Conservation (phyloP, 2,329 filamentous ascomycete genomes). For the Trichoderma atrobrunneum region DNA sequence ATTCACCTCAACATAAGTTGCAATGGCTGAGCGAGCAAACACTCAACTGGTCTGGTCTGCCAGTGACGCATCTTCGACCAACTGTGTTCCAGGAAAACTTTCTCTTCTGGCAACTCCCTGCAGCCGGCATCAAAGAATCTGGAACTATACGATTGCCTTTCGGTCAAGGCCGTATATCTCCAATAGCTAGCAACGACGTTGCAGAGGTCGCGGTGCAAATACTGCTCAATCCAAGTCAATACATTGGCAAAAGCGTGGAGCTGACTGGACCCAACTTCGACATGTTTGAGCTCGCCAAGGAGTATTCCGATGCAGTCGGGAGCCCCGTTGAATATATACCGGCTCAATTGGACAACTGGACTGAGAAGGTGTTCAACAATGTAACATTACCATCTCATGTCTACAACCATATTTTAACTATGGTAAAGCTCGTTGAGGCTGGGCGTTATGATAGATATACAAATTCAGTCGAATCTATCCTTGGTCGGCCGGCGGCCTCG, state of each 20-base stretch:
- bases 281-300: neutral
- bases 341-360: neutral
- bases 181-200: neutral
- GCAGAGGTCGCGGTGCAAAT: neutral
- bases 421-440: neutral
- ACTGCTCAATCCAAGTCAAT: neutral
- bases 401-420: neutral
- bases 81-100: neutral
- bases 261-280: neutral
- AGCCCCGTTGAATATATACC: neutral
- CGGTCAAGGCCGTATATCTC: neutral
- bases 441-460: neutral
- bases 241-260: neutral
- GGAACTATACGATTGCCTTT: neutral
- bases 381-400: neutral
- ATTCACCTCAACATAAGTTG: neutral
- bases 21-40: neutral
- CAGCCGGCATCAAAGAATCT: neutral
- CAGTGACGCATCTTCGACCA: neutral
- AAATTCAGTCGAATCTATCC: neutral
- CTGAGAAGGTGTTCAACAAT: neutral
- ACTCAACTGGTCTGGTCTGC: conserved; percentile 1
- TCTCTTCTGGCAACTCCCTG: neutral
- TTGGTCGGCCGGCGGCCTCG: neutral
- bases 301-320: neutral